Percentiles rank a stretch among this genome's conserved stretches.
phyloP scores from a whole-genome alignment of 257 asterid genomes.

The Salvia hispanica region DNA sequence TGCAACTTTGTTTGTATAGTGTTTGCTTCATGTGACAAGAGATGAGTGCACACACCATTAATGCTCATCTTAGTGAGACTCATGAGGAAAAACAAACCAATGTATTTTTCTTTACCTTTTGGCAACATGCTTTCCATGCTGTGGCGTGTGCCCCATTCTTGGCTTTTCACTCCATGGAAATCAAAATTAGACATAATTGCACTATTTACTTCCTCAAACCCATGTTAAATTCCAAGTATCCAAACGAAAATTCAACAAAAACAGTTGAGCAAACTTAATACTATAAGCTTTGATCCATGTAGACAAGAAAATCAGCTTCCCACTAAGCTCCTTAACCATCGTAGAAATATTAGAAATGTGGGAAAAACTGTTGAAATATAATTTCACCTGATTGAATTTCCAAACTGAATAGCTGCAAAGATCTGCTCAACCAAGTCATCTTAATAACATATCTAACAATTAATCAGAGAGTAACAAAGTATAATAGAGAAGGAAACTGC shows the following conservation, averaged over 20 bases:
- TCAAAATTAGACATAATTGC: neutral
- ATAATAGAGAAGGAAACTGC: conserved; percentile 28
- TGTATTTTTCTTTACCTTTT: too few species aligned
- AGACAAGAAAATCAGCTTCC: neutral
- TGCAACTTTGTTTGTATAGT: too few species aligned
- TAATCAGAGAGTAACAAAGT: conserved; percentile 62
- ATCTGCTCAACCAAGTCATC: conserved; percentile 84
- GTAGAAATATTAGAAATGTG: neutral
- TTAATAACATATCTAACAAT: conserved; percentile 78
- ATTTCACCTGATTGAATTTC: conserved; percentile 66
- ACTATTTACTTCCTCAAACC: neutral
- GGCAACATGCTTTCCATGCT: conserved; percentile 25
- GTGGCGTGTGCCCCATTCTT: neutral
- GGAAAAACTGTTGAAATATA: conserved; percentile 34
- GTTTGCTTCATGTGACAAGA: too few species aligned
- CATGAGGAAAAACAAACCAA: conserved; percentile 2
- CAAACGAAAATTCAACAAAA: neutral
- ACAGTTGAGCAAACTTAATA: neutral
- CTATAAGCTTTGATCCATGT: neutral
- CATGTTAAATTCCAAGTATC: neutral
- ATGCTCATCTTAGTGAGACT: neutral
- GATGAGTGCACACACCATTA: too few species aligned
- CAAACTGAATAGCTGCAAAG: conserved; percentile 61
- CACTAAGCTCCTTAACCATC: conserved; percentile 11
- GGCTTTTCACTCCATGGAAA: conserved; percentile 1